phyloP scores from a whole-genome alignment of 1,284 basidiomycete genomes.

The Austroboletus rostrupii region DNA sequence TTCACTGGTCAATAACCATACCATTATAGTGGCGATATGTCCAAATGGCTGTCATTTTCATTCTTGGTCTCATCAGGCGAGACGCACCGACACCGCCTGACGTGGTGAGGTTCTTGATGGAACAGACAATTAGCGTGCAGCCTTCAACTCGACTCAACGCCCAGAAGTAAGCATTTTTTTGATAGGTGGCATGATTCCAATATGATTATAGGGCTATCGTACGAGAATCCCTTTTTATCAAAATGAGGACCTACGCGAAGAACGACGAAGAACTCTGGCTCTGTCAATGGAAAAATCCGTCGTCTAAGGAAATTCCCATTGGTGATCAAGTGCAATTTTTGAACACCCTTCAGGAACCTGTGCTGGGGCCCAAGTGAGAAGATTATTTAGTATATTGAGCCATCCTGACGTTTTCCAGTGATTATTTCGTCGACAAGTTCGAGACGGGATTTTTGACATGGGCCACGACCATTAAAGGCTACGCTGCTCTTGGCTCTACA shows the following conservation, averaged over 20 bases:
- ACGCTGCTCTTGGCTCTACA: conserved; percentile 42
- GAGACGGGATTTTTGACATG: conserved; percentile 86
- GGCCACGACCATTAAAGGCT: conserved; percentile 71
- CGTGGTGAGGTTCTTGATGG: conserved; percentile 67
- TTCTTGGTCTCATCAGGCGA: conserved; percentile 71
- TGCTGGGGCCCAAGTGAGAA: conserved; percentile 31
- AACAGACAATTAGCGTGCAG: conserved; percentile 74
- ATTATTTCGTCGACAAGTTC: conserved; percentile 73
- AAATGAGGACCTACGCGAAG: conserved; percentile 78
- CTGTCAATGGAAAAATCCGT: conserved; percentile 76
- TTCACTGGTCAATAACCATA: conserved; percentile 2
- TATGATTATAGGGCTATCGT: conserved; percentile 58
- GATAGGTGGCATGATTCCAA: conserved; percentile 9
- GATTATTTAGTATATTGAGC: background rate
- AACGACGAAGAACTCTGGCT: conserved; percentile 73
- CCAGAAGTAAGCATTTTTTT: conserved; percentile 49
- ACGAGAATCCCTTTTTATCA: conserved; percentile 74
- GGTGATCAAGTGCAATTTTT: conserved; percentile 47
- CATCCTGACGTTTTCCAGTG: conserved; percentile 29
- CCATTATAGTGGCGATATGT: conserved; percentile 81
- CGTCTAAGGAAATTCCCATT: conserved; percentile 55
- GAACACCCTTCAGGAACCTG: conserved; percentile 39
- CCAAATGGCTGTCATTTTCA: conserved; percentile 72
- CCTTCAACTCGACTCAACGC: conserved; percentile 73
- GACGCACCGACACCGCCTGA: conserved; percentile 66